Evolutionary conservation across 345 rosid species (phyloP).

Genomic region (Cardamine chenopodiifolia): DNA sequence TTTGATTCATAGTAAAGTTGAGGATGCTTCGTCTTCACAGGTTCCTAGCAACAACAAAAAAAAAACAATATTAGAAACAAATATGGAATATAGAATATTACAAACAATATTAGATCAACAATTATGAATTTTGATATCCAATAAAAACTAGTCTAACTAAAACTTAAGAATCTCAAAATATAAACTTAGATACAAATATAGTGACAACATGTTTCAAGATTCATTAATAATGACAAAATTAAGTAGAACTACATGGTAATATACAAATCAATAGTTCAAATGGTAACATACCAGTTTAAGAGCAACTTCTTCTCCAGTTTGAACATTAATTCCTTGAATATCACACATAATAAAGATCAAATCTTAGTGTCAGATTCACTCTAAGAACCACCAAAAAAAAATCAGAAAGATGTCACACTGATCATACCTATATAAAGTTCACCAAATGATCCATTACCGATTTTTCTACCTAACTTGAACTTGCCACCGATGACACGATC

Average conservation of each 20-base stretch:
- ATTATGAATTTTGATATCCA: neutral
- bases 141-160: neutral
- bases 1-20: constrained; percentile 84
- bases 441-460: constrained; percentile 86
- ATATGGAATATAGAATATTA: too few species aligned
- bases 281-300: constrained; percentile 67
- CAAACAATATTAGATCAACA: too few species aligned
- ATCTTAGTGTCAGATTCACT: neutral
- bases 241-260: too few species aligned
- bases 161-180: neutral
- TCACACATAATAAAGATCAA: constrained; percentile 14
- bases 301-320: constrained; percentile 86
- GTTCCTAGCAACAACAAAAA: constrained; percentile 62
- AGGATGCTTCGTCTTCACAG: constrained; percentile 81
- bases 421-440: constrained; percentile 59
- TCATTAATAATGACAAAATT: too few species aligned
- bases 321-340: constrained; percentile 64
- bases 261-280: too few species aligned
- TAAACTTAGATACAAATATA: neutral
- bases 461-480: constrained; percentile 80
- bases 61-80: too few species aligned
- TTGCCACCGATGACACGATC: constrained; percentile 72
- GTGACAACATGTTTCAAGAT: neutral
- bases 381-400: neutral
- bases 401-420: neutral